Evolutionary conservation across 768 basidiomycete species (phyloP).

Genomic region (Xerocomus brunneocitrinus): DNA sequence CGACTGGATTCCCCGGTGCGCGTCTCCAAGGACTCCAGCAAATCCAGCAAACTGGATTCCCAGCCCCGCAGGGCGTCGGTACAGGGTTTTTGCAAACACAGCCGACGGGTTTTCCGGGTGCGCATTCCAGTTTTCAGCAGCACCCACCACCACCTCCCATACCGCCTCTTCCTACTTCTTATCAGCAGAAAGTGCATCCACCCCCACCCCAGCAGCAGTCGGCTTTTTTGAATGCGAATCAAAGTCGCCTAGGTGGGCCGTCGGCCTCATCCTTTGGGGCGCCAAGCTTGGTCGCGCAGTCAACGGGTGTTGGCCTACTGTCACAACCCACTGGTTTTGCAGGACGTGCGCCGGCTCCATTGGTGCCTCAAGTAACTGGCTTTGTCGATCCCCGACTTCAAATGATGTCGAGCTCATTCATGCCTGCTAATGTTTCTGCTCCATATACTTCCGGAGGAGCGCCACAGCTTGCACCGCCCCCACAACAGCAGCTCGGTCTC

Average conservation of each 20-base stretch:
- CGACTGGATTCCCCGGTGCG: conserved; percentile 47
- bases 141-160: conserved; percentile 51
- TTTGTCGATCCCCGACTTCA: conserved; percentile 77
- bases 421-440: conserved; percentile 67
- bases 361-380: conserved; percentile 75
- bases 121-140: conserved; percentile 30
- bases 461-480: conserved; percentile 56
- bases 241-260: conserved; percentile 38
- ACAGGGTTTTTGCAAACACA: conserved; percentile 44
- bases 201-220: conserved; percentile 38
- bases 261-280: conserved; percentile 9
- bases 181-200: conserved; percentile 47
- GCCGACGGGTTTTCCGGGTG: conserved; percentile 43
- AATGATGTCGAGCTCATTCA: conserved; percentile 90
- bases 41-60: conserved; percentile 37
- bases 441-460: conserved; percentile 55
- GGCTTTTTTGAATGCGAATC: conserved; percentile 56
- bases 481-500: conserved; percentile 50
- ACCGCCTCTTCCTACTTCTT: conserved; percentile 59
- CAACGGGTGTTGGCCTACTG: conserved; percentile 23
- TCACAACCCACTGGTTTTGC: conserved; percentile 44
- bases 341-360: conserved; percentile 38
- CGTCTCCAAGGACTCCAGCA: conserved; percentile 39
- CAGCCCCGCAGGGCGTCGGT: conserved; percentile 29
- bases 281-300: conserved; percentile 16